Evolutionary conservation across 208 protist species (phyloP).

Genomic region (Crithidia fasciculata): DNA sequence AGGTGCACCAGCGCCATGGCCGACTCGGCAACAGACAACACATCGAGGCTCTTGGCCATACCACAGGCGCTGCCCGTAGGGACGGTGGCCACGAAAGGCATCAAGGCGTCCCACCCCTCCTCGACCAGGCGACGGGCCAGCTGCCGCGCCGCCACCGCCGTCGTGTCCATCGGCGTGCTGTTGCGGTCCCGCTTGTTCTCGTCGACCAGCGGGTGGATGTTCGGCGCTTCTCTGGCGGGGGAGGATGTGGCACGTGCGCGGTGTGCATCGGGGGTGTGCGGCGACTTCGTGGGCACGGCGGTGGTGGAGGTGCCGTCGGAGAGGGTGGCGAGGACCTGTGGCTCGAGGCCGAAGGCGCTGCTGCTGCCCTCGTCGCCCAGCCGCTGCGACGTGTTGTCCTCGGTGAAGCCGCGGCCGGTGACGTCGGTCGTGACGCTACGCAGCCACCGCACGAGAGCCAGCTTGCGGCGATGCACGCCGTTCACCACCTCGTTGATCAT

Average conservation of each 20-base stretch:
- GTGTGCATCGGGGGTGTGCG: constrained; percentile 4
- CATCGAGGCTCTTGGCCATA: constrained; percentile 78
- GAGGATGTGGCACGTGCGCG: neutral
- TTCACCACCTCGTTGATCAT: constrained; percentile 88
- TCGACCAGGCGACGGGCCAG: constrained; percentile 16
- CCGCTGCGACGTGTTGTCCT: neutral
- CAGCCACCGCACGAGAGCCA: constrained; percentile 44
- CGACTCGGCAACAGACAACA: constrained; percentile 46
- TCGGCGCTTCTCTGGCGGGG: neutral
- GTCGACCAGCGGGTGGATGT: neutral
- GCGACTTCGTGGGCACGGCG: neutral
- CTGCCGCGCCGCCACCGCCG: constrained; percentile 5
- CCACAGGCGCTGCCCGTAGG: constrained; percentile 84
- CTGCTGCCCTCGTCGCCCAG: constrained; percentile 11
- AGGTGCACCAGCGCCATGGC: constrained; percentile 79
- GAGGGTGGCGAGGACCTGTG: constrained; percentile 6
- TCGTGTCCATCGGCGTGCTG: constrained; percentile 3
- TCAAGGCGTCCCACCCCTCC: constrained; percentile 49
- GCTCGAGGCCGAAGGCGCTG: constrained; percentile 1
- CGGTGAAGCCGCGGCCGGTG: neutral
- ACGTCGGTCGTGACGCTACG: constrained; percentile 22
- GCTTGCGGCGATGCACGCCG: constrained; percentile 69
- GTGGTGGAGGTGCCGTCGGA: constrained; percentile 1
- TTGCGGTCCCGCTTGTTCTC: constrained; percentile 14
- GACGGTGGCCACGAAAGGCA: constrained; percentile 80